Percentiles rank a stretch among this genome's conserved stretches.
Evolutionary conservation across 2,329 filamentous ascomycete genomes (phyloP).

Genomic region (Penicillium olsonii): DNA sequence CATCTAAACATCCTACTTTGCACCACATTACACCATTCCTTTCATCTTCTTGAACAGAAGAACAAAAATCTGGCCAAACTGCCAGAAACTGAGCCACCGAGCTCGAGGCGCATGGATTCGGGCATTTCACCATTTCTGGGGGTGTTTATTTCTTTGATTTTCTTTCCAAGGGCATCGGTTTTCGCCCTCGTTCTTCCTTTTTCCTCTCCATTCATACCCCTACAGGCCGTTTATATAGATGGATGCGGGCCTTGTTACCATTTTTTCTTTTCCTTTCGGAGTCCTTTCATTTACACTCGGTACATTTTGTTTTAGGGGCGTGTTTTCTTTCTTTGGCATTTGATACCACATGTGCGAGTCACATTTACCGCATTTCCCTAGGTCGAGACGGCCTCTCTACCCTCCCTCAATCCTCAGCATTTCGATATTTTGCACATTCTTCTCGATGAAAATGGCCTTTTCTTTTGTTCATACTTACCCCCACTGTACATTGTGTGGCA

Average conservation of each 20-base stretch:
- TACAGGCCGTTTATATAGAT: constrained; percentile 41
- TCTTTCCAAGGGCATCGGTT: constrained; percentile 23
- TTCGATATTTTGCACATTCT: constrained; percentile 11
- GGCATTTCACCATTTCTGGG: constrained; percentile 25
- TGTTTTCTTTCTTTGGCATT: constrained; percentile 26
- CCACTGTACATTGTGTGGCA: constrained; percentile 28
- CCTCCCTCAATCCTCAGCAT: constrained; percentile 12
- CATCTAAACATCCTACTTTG: constrained; percentile 31
- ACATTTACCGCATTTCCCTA: constrained; percentile 30
- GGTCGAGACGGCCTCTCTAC: constrained; percentile 6
- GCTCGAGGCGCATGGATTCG: constrained; percentile 34
- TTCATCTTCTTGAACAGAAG: constrained; percentile 11
- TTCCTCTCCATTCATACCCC: constrained; percentile 40
- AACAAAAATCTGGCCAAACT: constrained; percentile 25
- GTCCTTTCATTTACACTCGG: constrained; percentile 25
- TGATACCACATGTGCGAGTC: constrained; percentile 37
- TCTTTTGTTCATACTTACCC: constrained; percentile 22
- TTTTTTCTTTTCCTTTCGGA: constrained; percentile 27
- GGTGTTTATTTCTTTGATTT: constrained; percentile 17
- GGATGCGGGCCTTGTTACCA: constrained; percentile 36
- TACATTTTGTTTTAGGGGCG: constrained; percentile 18
- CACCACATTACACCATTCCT: constrained; percentile 16
- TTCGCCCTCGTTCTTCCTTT: constrained; percentile 25
- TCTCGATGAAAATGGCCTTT: constrained; percentile 24
- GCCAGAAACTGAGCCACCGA: constrained; percentile 20